A percentile compares a stretch with the other conserved stretches of the same genome.
Conservation (phyloP, 2,329 filamentous ascomycete species). For the Penicillium sp. region DNA sequence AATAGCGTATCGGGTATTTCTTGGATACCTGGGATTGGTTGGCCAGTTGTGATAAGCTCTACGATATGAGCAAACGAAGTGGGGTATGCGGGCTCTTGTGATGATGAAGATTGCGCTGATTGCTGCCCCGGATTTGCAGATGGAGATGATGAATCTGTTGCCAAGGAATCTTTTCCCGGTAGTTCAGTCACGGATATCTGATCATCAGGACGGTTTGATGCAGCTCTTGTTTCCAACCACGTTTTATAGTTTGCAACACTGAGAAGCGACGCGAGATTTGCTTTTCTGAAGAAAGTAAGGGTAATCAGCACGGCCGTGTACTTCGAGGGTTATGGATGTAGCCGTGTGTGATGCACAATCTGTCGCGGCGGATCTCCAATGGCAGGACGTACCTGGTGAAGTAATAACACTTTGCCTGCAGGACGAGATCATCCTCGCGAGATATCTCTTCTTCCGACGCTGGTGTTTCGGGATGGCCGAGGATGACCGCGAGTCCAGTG, state of each 20-base stretch:
- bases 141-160: conserved; percentile 12
- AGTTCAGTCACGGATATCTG: conserved; percentile 15
- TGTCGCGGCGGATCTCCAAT: neutral
- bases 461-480: conserved; percentile 47
- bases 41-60: conserved; percentile 79
- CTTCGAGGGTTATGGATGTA: neutral
- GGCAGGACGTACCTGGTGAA: conserved; percentile 45
- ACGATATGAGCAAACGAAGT: conserved; percentile 85
- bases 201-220: conserved; percentile 6
- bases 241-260: conserved; percentile 71
- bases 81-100: conserved; percentile 69
- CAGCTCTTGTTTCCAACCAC: conserved; percentile 55
- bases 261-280: conserved; percentile 51
- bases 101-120: conserved; percentile 52
- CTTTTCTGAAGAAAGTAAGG: conserved; percentile 36
- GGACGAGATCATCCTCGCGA: conserved; percentile 47
- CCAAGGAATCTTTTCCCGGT: conserved; percentile 12
- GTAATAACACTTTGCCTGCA: conserved; percentile 55
- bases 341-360: neutral
- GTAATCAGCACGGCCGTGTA: neutral
- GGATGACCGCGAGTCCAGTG: conserved; percentile 52
- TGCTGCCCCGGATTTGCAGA: conserved; percentile 18
- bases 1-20: conserved; percentile 83
- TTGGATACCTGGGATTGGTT: conserved; percentile 83
- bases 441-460: conserved; percentile 45